phyloP scores from a whole-genome alignment of 495 filamentous ascomycete genomes.

The Xylaria nigripes region DNA sequence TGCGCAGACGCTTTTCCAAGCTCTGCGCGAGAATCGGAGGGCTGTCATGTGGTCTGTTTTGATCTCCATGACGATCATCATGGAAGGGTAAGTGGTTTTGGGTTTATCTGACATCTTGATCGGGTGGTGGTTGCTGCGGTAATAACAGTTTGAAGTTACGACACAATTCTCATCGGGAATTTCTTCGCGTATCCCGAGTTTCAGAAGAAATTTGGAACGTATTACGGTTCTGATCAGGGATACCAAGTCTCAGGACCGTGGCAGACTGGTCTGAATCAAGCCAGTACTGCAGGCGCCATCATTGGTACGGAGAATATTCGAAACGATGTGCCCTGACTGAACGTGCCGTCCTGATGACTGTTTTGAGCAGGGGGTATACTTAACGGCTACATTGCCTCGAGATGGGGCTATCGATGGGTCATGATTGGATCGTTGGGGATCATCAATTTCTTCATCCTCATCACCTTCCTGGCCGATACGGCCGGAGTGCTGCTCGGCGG shows the following conservation, averaged over 20 bases:
- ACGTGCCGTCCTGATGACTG: not conserved
- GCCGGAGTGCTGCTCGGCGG: slow-evolving; percentile 51
- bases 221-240: slow-evolving; percentile 16
- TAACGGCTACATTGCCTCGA: slow-evolving; percentile 42
- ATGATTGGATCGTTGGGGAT: slow-evolving; percentile 36
- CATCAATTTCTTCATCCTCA: slow-evolving; percentile 43
- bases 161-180: slow-evolving; percentile 31
- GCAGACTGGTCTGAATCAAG: slow-evolving; percentile 25
- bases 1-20: slow-evolving; percentile 28
- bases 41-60: slow-evolving; percentile 40
- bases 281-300: slow-evolving; percentile 22
- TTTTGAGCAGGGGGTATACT: slow-evolving; percentile 27
- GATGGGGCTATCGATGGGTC: slow-evolving; percentile 38
- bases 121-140: not conserved
- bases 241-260: slow-evolving; percentile 24
- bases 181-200: slow-evolving; percentile 29
- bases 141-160: slow-evolving; percentile 27
- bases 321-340: not conserved
- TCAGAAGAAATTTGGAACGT: slow-evolving; percentile 24
- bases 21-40: slow-evolving; percentile 31
- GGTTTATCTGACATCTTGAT: no score
- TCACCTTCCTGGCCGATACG: slow-evolving; percentile 52
- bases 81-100: slow-evolving; percentile 46
- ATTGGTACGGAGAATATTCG: slow-evolving; percentile 17
- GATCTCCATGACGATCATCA: slow-evolving; percentile 43